Percentiles rank a stretch among this genome's conserved stretches.
Conservation (phyloP, 2,329 filamentous ascomycete genomes). For the Cyphellophora attinorum region DNA sequence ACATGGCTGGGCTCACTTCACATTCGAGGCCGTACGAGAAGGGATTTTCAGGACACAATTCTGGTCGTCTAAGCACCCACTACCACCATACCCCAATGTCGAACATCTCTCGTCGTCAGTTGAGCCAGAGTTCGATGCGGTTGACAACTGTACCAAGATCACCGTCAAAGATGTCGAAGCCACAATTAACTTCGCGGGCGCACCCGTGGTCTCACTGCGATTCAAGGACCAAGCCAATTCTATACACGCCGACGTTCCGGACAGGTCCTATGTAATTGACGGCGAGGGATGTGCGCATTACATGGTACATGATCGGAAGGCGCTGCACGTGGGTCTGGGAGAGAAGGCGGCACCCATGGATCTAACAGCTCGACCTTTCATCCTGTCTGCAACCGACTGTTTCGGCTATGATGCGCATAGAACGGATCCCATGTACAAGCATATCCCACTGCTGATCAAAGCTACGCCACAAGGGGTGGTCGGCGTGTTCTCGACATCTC, state of each 20-base stretch:
- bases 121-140: slow-evolving; percentile 24
- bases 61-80: slow-evolving; percentile 49
- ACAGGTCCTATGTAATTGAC: slow-evolving; percentile 57
- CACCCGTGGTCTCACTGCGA: slow-evolving; percentile 49
- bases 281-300: slow-evolving; percentile 56
- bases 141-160: slow-evolving; percentile 30
- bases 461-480: slow-evolving; percentile 55
- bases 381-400: slow-evolving; percentile 59
- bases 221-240: slow-evolving; percentile 41
- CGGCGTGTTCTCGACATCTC: slow-evolving; percentile 58
- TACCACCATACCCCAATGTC: slow-evolving; percentile 50
- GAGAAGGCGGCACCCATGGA: slow-evolving; percentile 68
- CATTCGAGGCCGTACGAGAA: slow-evolving; percentile 51
- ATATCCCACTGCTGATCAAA: slow-evolving; percentile 64
- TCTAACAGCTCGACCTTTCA: slow-evolving; percentile 56
- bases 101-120: slow-evolving; percentile 39
- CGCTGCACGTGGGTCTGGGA: slow-evolving; percentile 60
- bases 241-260: slow-evolving; percentile 53
- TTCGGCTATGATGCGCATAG: slow-evolving; percentile 65
- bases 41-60: slow-evolving; percentile 63
- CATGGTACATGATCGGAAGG: slow-evolving; percentile 50
- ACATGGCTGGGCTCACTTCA: slow-evolving; percentile 43
- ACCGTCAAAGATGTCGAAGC: slow-evolving; percentile 42
- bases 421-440: slow-evolving; percentile 66
- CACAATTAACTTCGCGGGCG: slow-evolving; percentile 48